Conservation (phyloP, 257 asterid genomes). For the Solanum corneliomulleri region DNA sequence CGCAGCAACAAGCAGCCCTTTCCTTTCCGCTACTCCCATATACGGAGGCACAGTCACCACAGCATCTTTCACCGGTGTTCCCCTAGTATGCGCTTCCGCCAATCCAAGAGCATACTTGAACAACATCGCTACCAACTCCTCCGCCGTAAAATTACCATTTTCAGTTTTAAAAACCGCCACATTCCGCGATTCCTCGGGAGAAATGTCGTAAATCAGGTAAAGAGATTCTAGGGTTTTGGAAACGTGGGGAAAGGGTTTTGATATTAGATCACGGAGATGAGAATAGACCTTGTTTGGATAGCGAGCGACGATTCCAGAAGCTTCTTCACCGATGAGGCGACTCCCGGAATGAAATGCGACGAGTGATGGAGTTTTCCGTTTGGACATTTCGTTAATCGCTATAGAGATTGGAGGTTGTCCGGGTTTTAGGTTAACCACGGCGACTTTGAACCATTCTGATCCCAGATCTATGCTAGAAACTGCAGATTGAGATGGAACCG, state of each 20-base stretch:
- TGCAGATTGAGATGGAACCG: conserved; percentile 54
- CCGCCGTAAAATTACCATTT: conserved; percentile 45
- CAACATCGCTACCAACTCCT: conserved; percentile 90
- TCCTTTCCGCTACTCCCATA: conserved; percentile 83
- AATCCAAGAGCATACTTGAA: conserved; percentile 60
- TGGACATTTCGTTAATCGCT: conserved; percentile 97
- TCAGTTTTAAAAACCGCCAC: conserved; percentile 45
- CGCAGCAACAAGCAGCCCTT: conserved; percentile 64
- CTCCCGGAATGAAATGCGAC: conserved; percentile 65
- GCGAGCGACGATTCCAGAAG: conserved; percentile 70
- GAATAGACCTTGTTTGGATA: conserved; percentile 77
- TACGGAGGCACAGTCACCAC: conserved; percentile 89
- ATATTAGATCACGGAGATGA: conserved; percentile 50
- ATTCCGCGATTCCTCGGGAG: conserved; percentile 31
- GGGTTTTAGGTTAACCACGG: conserved; percentile 90
- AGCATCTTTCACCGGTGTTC: conserved; percentile 54
- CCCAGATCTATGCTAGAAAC: conserved; percentile 98
- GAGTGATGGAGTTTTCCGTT: conserved; percentile 81
- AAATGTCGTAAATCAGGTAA: conserved; percentile 39
- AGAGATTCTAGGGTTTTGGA: conserved; percentile 19
- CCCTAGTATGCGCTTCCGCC: conserved; percentile 67
- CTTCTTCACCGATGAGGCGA: conserved; percentile 86
- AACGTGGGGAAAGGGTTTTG: conserved; percentile 42
- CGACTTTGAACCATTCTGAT: conserved; percentile 89
- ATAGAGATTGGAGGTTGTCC: conserved; percentile 85